Conservation (phyloP, 1,284 basidiomycete genomes). For the Termitomyces sp. region DNA sequence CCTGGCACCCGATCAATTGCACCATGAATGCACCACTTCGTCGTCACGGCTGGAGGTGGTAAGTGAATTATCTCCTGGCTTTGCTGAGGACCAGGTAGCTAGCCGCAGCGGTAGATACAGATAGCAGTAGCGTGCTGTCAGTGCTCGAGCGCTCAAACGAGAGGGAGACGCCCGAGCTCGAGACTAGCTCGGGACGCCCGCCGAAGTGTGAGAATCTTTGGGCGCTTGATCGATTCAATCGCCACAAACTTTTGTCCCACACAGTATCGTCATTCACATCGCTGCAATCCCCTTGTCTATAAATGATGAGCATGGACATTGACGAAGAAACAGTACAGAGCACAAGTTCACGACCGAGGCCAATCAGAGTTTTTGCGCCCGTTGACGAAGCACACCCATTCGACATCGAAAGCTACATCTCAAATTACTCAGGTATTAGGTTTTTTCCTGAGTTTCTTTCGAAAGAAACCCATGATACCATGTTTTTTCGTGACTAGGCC, state of each 20-base stretch:
- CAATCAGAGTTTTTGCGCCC: conserved; percentile 29
- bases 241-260: neutral
- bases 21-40: too few relatives aligned
- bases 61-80: neutral
- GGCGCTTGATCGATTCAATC: neutral
- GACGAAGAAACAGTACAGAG: conserved; percentile 22
- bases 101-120: too few relatives aligned
- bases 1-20: too few relatives aligned
- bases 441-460: neutral
- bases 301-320: conserved; percentile 21
- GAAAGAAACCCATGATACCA: neutral
- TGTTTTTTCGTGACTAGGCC: conserved; percentile 38
- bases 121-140: too few relatives aligned
- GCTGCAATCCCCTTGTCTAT: neutral
- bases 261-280: neutral
- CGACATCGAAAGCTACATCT: conserved; percentile 68
- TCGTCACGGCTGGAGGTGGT: conserved; percentile 53
- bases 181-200: too few relatives aligned
- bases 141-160: too few relatives aligned
- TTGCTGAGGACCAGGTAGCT: too few relatives aligned
- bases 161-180: neutral
- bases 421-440: conserved; percentile 52
- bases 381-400: conserved; percentile 76
- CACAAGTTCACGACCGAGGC: conserved; percentile 13
- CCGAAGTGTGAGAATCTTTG: conserved; percentile 1